Evolutionary conservation across 2,329 filamentous ascomycete genomes (phyloP).

Genomic region (Pseudonectria buxi): DNA sequence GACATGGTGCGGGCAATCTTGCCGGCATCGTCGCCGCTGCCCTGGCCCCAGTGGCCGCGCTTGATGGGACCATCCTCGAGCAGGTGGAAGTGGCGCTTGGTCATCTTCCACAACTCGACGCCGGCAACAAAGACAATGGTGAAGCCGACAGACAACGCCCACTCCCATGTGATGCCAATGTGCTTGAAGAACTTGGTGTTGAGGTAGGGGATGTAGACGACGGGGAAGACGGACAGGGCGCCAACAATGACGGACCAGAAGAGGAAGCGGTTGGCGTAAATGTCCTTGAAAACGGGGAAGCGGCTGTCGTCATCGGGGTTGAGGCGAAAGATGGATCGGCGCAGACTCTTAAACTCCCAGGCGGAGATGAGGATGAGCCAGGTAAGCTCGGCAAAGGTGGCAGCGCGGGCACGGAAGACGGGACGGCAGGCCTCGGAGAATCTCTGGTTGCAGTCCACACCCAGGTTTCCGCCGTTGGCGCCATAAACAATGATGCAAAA

Average conservation of each 20-base stretch:
- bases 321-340: constrained; percentile 64
- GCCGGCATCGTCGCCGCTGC: constrained; percentile 40
- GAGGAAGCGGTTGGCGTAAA: constrained; percentile 64
- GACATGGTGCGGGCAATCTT: constrained; percentile 44
- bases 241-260: constrained; percentile 60
- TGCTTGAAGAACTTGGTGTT: constrained; percentile 70
- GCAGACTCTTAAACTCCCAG: constrained; percentile 71
- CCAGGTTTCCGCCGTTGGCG: constrained; percentile 48
- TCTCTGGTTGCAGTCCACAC: constrained; percentile 54
- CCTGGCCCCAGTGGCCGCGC: constrained; percentile 46
- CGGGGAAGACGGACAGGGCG: constrained; percentile 56
- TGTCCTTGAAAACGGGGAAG: constrained; percentile 52
- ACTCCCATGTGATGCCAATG: constrained; percentile 66
- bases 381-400: constrained; percentile 66
- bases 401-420: constrained; percentile 64
- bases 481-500: constrained; percentile 61
- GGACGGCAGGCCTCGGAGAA: constrained; percentile 50
- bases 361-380: constrained; percentile 69
- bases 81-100: constrained; percentile 51
- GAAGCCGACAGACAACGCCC: constrained; percentile 60
- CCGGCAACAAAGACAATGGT: constrained; percentile 58
- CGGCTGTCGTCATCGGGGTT: constrained; percentile 43
- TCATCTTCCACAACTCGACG: constrained; percentile 65
- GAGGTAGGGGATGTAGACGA: constrained; percentile 66
- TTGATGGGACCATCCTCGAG: constrained; percentile 47